Conservation (phyloP, 2,329 filamentous ascomycete genomes). For the Colletotrichum karsti region DNA sequence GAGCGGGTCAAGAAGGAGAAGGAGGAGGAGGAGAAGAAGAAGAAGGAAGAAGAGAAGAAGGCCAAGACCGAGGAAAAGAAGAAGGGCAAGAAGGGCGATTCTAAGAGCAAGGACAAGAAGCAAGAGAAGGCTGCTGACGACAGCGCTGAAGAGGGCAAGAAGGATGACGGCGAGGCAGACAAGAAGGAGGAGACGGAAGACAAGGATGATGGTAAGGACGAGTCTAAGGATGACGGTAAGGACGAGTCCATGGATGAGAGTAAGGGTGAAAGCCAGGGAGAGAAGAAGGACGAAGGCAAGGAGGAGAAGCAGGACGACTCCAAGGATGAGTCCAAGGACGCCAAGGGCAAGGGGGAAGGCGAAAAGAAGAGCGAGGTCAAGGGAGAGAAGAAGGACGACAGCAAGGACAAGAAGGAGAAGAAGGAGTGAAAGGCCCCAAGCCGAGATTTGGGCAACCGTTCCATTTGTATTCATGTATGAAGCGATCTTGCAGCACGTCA, state of each 20-base stretch:
- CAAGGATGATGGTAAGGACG: constrained; percentile 34
- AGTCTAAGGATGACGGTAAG: constrained; percentile 36
- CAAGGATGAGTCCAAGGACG: background rate
- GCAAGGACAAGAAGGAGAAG: constrained; percentile 30
- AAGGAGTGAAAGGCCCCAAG: background rate
- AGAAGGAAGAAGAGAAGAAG: constrained; percentile 42
- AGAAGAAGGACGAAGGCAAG: constrained; percentile 30
- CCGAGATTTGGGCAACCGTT: background rate
- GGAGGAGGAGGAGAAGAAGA: constrained; percentile 47
- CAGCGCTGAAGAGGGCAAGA: constrained; percentile 29
- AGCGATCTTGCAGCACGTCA: background rate
- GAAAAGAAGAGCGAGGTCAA: constrained; percentile 15
- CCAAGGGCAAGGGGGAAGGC: background rate
- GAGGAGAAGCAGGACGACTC: constrained; percentile 20
- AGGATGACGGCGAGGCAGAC: background rate
- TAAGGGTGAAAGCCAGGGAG: constrained; percentile 30
- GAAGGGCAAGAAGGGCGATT: constrained; percentile 33
- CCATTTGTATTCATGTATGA: background rate
- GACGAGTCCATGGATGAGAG: constrained; percentile 31
- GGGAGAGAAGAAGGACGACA: background rate
- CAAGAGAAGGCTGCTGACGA: constrained; percentile 30
- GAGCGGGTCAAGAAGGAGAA: constrained; percentile 46
- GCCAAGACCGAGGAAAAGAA: constrained; percentile 37
- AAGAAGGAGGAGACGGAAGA: background rate
- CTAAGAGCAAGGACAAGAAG: constrained; percentile 32